Conservation (phyloP, 441 rosid species). For the Gossypium gossypioides region DNA sequence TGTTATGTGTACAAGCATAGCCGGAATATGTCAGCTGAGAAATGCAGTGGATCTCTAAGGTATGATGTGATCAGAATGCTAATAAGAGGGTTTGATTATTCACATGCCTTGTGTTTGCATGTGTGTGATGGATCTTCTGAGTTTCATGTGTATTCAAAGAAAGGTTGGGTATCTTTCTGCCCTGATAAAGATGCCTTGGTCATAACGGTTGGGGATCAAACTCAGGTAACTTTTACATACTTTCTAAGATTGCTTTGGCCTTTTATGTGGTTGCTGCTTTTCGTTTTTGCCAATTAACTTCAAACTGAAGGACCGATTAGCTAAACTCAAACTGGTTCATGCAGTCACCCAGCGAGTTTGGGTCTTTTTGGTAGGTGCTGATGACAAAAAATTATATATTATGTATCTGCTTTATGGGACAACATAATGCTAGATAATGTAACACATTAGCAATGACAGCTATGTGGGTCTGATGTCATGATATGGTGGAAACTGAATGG, state of each 20-base stretch:
- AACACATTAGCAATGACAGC: not conserved
- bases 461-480: constrained; percentile 3
- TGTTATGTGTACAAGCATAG: constrained; percentile 43
- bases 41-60: constrained; percentile 21
- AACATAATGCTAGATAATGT: not conserved
- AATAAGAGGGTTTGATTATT: constrained; percentile 55
- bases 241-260: not conserved
- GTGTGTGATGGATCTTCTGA: constrained; percentile 44
- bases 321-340: too few relatives aligned
- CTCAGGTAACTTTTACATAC: constrained; percentile 27
- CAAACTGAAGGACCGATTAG: not conserved
- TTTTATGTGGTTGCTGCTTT: not conserved
- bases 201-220: constrained; percentile 62
- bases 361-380: not conserved
- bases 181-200: constrained; percentile 51
- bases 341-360: too few relatives aligned
- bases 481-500: not conserved
- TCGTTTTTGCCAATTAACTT: not conserved
- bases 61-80: constrained; percentile 71
- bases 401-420: constrained; percentile 4
- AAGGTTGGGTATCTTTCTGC: constrained; percentile 66
- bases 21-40: constrained; percentile 16
- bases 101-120: constrained; percentile 59
- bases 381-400: not conserved
- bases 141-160: constrained; percentile 77